Evolutionary conservation across 257 asterid species (phyloP).

Genomic region (Nicotiana attenuata): DNA sequence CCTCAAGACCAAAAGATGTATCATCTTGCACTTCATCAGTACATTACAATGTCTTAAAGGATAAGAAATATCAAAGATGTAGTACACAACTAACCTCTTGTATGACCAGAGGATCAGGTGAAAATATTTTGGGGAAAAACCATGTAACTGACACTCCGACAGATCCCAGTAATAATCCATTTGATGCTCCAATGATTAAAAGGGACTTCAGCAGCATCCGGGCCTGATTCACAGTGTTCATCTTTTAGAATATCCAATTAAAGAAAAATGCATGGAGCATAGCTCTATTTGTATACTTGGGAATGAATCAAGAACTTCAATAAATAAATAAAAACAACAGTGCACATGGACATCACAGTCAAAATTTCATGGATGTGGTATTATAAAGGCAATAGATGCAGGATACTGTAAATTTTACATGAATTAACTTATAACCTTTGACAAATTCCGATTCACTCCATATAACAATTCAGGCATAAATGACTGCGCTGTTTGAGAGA

Average conservation of each 20-base stretch:
- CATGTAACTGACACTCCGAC: constrained; percentile 78
- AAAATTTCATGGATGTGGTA: neutral
- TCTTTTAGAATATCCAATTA: neutral
- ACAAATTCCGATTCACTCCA: constrained; percentile 71
- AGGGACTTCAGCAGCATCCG: constrained; percentile 69
- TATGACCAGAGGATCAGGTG: constrained; percentile 70
- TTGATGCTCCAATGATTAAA: constrained; percentile 65
- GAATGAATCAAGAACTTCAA: neutral
- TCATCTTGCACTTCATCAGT: neutral
- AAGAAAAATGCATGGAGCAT: neutral
- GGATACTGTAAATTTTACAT: neutral
- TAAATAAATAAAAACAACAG: neutral
- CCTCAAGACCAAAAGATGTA: neutral
- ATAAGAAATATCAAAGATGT: neutral
- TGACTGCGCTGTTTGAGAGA: constrained; percentile 95
- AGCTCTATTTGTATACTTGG: neutral
- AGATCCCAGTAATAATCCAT: constrained; percentile 63
- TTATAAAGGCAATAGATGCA: neutral
- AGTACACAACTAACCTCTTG: constrained; percentile 52
- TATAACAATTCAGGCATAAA: constrained; percentile 87
- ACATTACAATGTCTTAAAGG: neutral
- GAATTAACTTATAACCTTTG: constrained; percentile 50
- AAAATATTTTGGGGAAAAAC: constrained; percentile 76
- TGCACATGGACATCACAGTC: neutral
- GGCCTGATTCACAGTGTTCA: constrained; percentile 49